Percentiles rank a stretch among this genome's conserved stretches.
Conservation (phyloP, 495 filamentous ascomycete species). For the Xylaria scruposa region DNA sequence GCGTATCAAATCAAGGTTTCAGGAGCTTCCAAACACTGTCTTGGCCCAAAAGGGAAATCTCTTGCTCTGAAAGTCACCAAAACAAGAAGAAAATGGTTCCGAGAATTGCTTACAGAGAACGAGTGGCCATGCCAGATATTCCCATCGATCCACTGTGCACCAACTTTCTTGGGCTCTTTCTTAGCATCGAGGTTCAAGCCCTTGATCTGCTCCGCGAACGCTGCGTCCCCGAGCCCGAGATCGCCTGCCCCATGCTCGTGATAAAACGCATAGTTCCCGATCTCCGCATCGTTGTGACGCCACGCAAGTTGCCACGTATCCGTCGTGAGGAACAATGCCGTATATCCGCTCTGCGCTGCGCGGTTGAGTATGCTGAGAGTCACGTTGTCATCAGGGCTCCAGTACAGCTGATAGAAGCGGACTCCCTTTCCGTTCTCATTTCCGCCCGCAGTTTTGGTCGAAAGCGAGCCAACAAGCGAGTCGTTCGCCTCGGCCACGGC, state of each 20-base stretch:
- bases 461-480: not conserved
- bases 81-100: too few relatives aligned
- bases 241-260: slow-evolving; percentile 47
- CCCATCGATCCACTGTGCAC: slow-evolving; percentile 68
- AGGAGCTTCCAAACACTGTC: too few relatives aligned
- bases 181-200: slow-evolving; percentile 52
- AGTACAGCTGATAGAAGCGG: slow-evolving; percentile 70
- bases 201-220: slow-evolving; percentile 59
- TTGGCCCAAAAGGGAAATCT: too few relatives aligned
- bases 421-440: slow-evolving; percentile 31
- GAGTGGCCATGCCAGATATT: slow-evolving; percentile 67
- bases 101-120: too few relatives aligned
- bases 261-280: slow-evolving; percentile 70
- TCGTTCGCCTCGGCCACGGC: slow-evolving; percentile 63
- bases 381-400: slow-evolving; percentile 67
- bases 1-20: too few relatives aligned
- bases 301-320: slow-evolving; percentile 72
- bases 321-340: slow-evolving; percentile 65
- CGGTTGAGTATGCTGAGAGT: slow-evolving; percentile 62
- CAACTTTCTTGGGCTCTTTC: slow-evolving; percentile 53
- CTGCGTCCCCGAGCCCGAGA: slow-evolving; percentile 64
- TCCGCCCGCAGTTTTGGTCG: not conserved
- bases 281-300: slow-evolving; percentile 66
- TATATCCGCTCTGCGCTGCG: slow-evolving; percentile 62
- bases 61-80: too few relatives aligned